phyloP scores from a whole-genome alignment of 305 asterid species.

The Fraxinus latifolia region DNA sequence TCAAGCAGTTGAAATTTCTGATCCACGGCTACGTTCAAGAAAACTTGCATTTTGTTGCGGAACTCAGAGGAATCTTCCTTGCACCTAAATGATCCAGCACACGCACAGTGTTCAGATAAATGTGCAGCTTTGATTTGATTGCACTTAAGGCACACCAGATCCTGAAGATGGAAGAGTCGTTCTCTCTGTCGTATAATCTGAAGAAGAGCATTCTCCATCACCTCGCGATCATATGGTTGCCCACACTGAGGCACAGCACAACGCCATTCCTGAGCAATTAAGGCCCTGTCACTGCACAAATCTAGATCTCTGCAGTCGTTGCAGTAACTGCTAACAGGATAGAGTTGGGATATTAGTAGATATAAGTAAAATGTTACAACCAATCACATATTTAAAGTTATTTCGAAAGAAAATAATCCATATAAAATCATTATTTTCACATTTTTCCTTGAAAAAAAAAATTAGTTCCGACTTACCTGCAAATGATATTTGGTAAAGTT shows the following conservation, averaged over 20 bases:
- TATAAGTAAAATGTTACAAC: background rate
- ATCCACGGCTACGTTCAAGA: constrained; percentile 56
- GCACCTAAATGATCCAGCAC: constrained; percentile 85
- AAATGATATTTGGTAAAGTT: constrained; percentile 75
- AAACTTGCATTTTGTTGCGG: constrained; percentile 57
- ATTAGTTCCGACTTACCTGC: constrained; percentile 54
- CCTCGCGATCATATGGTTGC: constrained; percentile 81
- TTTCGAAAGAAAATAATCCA: background rate
- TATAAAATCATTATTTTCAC: background rate
- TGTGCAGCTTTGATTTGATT: constrained; percentile 82
- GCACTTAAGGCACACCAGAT: constrained; percentile 85
- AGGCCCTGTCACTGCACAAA: constrained; percentile 59
- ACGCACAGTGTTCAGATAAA: constrained; percentile 69
- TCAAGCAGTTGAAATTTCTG: constrained; percentile 77
- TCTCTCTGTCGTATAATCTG: constrained; percentile 85
- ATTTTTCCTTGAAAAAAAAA: background rate
- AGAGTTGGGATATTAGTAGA: constrained; percentile 16
- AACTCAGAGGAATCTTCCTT: constrained; percentile 62
- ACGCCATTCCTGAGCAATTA: constrained; percentile 69
- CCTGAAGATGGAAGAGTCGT: constrained; percentile 82
- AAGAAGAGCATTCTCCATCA: constrained; percentile 75
- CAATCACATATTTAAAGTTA: background rate
- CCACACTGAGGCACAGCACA: constrained; percentile 78
- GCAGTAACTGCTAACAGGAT: constrained; percentile 63
- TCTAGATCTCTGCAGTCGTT: constrained; percentile 89